These are phyloP conservation scores for Colletotrichum truncatum DNA, from an alignment of 2,329 filamentous ascomycete species.

Conservation along the genomic window DNA sequence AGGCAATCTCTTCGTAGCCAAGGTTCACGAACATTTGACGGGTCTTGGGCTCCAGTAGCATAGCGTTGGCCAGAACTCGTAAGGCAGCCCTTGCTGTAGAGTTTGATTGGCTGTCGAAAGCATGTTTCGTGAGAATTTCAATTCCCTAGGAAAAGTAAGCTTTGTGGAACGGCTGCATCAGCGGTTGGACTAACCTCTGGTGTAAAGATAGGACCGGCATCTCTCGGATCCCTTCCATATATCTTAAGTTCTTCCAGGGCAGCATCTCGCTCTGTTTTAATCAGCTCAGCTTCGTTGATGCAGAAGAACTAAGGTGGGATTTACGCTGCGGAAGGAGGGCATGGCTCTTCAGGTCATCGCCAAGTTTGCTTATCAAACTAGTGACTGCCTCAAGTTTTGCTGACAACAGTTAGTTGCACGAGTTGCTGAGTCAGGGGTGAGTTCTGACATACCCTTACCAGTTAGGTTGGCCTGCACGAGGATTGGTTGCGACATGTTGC, in stretches of 20 bases:
- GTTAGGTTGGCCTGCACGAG: conserved; percentile 18
- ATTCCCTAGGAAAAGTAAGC: conserved; percentile 69
- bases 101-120: conserved; percentile 72
- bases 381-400: conserved; percentile 76
- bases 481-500: conserved; percentile 20
- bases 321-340: conserved; percentile 54
- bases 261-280: conserved; percentile 65
- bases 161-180: not conserved
- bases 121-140: conserved; percentile 74
- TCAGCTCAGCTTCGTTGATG: conserved; percentile 66
- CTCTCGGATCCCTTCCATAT: conserved; percentile 74
- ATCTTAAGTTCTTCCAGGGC: conserved; percentile 78
- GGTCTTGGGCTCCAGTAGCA: conserved; percentile 74
- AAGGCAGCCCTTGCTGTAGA: conserved; percentile 79
- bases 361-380: conserved; percentile 69
- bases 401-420: conserved; percentile 42
- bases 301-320: conserved; percentile 50
- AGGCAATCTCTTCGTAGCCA: conserved; percentile 73
- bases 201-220: conserved; percentile 88
- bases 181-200: conserved; percentile 66
- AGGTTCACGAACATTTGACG: conserved; percentile 79
- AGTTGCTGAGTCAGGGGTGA: no score
- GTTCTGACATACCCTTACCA: conserved; percentile 7
- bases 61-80: conserved; percentile 84
- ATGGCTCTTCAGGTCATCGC: conserved; percentile 67